A percentile compares a stretch with the other conserved stretches of the same genome.
These are phyloP conservation scores for Forsythia viridissima DNA, from an alignment of 257 asterid genomes.

Conservation along the genomic window DNA sequence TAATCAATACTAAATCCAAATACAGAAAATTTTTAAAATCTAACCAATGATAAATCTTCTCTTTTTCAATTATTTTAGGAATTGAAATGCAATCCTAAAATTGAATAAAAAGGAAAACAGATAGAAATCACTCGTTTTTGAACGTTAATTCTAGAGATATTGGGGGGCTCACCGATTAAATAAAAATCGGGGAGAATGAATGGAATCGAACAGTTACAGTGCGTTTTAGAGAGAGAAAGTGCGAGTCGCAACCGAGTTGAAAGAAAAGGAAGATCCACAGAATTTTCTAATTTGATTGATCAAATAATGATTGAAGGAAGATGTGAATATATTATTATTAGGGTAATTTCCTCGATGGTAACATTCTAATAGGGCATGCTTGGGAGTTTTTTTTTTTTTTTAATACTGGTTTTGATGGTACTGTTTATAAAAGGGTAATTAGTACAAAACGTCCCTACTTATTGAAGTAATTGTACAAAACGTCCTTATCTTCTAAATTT, in stretches of 20 bases:
- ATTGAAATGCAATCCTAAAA: background rate
- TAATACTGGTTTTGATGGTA: too few relatives aligned
- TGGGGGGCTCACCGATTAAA: background rate
- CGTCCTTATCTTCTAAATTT: too few relatives aligned
- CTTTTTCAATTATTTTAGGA: background rate
- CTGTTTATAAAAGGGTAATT: too few relatives aligned
- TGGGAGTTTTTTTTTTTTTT: too few relatives aligned
- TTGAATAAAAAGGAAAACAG: background rate
- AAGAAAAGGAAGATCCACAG: conserved; percentile 15
- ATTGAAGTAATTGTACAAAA: too few relatives aligned
- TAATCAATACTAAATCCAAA: conserved; percentile 11
- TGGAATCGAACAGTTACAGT: conserved; percentile 18
- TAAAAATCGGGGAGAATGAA: background rate
- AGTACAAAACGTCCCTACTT: too few relatives aligned
- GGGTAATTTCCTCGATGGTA: too few relatives aligned
- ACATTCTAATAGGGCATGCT: too few relatives aligned
- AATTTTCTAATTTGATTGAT: too few relatives aligned
- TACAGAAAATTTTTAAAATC: background rate
- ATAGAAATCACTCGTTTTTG: background rate
- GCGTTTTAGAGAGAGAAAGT: conserved; percentile 24
- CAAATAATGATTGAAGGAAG: too few relatives aligned
- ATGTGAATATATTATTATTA: too few relatives aligned
- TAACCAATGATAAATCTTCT: background rate
- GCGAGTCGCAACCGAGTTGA: conserved; percentile 27
- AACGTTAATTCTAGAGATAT: background rate